A percentile compares a stretch with the other conserved stretches of the same genome.
These are phyloP conservation scores for Pinus taeda DNA, from an alignment of 75 land plant species.

Conservation along the genomic window DNA sequence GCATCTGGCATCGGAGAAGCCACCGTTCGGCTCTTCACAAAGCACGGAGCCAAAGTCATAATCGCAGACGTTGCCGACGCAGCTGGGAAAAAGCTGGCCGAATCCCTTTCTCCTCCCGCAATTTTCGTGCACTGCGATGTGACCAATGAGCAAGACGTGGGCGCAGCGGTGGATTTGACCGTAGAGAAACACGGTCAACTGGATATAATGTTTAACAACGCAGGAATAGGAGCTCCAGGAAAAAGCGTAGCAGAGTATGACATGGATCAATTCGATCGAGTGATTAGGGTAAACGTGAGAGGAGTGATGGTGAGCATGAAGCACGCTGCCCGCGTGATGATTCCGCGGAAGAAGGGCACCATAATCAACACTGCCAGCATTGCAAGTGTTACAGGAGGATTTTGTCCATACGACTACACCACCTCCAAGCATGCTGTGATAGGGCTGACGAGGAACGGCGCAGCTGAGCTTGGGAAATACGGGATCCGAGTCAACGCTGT, in stretches of 20 bases:
- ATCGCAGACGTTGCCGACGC: constrained; percentile 38
- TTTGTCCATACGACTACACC: background rate
- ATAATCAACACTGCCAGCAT: background rate
- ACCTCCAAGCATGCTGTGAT: constrained; percentile 9
- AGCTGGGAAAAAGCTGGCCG: constrained; percentile 20
- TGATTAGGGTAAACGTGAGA: constrained; percentile 50
- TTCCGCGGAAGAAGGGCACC: constrained; percentile 40
- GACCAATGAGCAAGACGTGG: constrained; percentile 27
- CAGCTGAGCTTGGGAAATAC: too few species aligned
- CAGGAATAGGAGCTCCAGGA: constrained; percentile 25
- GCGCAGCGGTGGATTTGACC: constrained; percentile 35
- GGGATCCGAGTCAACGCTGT: too few species aligned
- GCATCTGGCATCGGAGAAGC: constrained; percentile 62
- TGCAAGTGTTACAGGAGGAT: background rate
- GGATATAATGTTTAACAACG: constrained; percentile 61
- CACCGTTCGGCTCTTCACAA: constrained; percentile 31
- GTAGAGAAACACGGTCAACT: constrained; percentile 38
- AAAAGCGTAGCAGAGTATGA: constrained; percentile 37
- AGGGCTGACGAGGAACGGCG: too few species aligned
- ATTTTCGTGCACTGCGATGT: constrained; percentile 52
- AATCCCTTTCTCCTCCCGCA: constrained; percentile 39
- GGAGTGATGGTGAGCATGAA: constrained; percentile 61
- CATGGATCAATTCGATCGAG: constrained; percentile 41
- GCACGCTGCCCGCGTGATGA: constrained; percentile 77
- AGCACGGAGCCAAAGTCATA: constrained; percentile 48